Base-by-base conservation (phyloP, 116 monocot species). In the Phalaenopsis hybrid region DNA sequence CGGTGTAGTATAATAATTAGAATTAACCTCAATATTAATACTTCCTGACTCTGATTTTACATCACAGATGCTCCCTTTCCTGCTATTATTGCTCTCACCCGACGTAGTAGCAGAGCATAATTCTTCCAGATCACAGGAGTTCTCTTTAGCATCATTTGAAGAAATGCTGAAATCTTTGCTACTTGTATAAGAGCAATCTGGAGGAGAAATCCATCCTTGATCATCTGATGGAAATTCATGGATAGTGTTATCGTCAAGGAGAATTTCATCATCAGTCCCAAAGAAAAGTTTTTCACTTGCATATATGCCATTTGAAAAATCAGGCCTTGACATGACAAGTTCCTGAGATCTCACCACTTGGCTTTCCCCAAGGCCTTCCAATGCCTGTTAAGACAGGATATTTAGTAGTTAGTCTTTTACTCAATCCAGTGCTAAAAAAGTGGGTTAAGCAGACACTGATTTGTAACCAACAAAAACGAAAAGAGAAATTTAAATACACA, bases 191-290 rank as follows among this genome's bases (percentile, higher is more conserved):
- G 89, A 85, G 82, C 78, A 81, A 49, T 85, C 82, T 37, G 90
- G 95, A 85, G 98, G 95, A 82, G 95, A 99, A 13, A 95, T 90
- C 93, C 95, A 99, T 80, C 76, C 92, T 74, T 93, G 93, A 83
- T 89, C 89, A 79, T 88, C 86, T n/a, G 81, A 57, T 70, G 84
- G 79, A 78, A 81, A 76, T 44, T 84, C 83, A 17, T 61, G 61
- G 57, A n/a, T 67, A 59, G 49, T 57, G 25, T 76, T 73, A 57
- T 81, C 84, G 70, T 86, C 77, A 79, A 75, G 4, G 31, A 74
- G 73, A 28, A 59, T 81, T 37, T 57, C 57, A 15, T 78, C 85
- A 75, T 82, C 80, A 52, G 75, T 86, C 23, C 43, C 82, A 41
- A 67, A 50, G 33, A 80, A 83, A 51, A 75, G 79, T 73, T 87